These are phyloP conservation scores for Geotrichum phurueaensis DNA, from an alignment of 1,139 yeast species.

Conservation along the genomic window DNA sequence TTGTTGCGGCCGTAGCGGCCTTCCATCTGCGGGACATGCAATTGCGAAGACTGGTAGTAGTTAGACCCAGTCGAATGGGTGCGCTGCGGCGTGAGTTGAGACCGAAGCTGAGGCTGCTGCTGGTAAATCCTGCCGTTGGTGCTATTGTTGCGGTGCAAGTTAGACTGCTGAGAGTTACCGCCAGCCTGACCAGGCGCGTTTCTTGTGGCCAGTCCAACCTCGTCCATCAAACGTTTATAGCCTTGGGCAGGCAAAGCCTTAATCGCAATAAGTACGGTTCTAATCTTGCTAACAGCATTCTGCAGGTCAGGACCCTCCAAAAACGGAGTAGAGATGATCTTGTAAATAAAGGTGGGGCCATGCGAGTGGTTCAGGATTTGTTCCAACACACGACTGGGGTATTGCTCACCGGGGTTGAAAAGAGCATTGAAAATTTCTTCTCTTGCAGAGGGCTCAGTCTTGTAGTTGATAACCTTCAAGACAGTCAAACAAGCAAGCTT, in stretches of 20 bases:
- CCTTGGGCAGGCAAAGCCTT: conserved; percentile 59
- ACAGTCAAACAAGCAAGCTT: conserved; percentile 82
- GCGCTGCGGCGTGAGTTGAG: conserved; percentile 11
- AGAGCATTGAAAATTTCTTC: conserved; percentile 56
- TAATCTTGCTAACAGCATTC: conserved; percentile 53
- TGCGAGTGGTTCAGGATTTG: conserved; percentile 55
- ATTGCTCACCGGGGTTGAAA: conserved; percentile 38
- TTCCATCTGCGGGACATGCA: conserved; percentile 5
- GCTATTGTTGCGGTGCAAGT: conserved; percentile 9
- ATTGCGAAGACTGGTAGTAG: conserved; percentile 1
- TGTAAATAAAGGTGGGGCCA: conserved; percentile 82
- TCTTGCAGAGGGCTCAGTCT: conserved; percentile 60
- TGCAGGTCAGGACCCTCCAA: conserved; percentile 45
- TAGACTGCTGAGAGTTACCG: background rate
- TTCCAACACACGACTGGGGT: conserved; percentile 40
- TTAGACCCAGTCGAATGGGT: conserved; percentile 12
- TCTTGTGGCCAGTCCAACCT: conserved; percentile 58
- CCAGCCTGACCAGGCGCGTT: conserved; percentile 14
- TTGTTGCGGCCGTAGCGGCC: background rate
- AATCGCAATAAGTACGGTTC: conserved; percentile 53
- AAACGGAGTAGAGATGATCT: conserved; percentile 45
- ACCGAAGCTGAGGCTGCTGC: conserved; percentile 4
- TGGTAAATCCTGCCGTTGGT: conserved; percentile 4
- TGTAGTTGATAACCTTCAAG: conserved; percentile 62
- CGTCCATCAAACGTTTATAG: conserved; percentile 84